Percentiles rank a stretch among this genome's conserved stretches.
phyloP scores from a whole-genome alignment of 2,329 filamentous ascomycete species.

The Pyrenochaeta sp. region DNA sequence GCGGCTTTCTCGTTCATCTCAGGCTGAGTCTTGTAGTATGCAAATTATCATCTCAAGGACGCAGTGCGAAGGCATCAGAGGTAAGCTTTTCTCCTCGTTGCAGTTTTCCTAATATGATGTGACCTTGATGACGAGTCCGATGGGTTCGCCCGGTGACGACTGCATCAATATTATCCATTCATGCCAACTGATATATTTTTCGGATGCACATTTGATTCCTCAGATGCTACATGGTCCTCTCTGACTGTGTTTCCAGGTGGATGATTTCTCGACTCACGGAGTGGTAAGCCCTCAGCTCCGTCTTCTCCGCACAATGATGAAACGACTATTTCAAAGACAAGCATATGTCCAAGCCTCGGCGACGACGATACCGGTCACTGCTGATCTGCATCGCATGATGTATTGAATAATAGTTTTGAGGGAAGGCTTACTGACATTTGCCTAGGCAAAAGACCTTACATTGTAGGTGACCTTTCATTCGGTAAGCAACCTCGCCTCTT shows the following conservation, averaged over 20 bases:
- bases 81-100: conserved; percentile 25
- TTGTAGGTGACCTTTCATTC: conserved; percentile 13
- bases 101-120: conserved; percentile 55
- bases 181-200: conserved; percentile 59
- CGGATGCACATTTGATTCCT: conserved; percentile 1
- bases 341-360: conserved; percentile 90
- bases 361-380: conserved; percentile 56
- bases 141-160: conserved; percentile 72
- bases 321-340: conserved; percentile 83
- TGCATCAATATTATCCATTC: conserved; percentile 71
- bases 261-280: conserved; percentile 3
- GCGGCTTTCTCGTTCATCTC: neutral
- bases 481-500: conserved; percentile 7
- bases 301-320: conserved; percentile 70
- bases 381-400: conserved; percentile 34
- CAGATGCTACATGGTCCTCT: conserved; percentile 4
- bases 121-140: conserved; percentile 79
- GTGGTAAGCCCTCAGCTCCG: conserved; percentile 26
- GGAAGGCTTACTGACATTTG: conserved; percentile 33
- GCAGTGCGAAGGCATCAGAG: too few species aligned
- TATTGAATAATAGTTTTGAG: neutral
- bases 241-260: conserved; percentile 11
- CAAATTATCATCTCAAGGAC: too few species aligned
- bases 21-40: too few species aligned
- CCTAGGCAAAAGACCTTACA: too few species aligned